A percentile compares a stretch with the other conserved stretches of the same genome.
Evolutionary conservation across 768 basidiomycete species (phyloP).

Genomic region (Atractiella rhizophila): DNA sequence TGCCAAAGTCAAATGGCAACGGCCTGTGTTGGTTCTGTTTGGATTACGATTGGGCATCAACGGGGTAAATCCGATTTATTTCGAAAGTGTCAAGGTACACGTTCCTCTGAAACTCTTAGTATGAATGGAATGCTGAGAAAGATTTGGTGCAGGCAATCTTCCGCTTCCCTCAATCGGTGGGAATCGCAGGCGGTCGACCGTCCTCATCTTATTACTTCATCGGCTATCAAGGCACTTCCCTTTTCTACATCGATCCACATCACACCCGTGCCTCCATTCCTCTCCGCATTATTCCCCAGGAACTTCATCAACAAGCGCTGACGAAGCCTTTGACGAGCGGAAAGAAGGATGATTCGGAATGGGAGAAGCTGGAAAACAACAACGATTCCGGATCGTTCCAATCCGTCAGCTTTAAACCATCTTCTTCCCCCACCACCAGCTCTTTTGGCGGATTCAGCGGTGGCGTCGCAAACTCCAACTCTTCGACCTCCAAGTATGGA

Average conservation of each 20-base stretch:
- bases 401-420: conserved; percentile 2
- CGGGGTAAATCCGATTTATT: conserved; percentile 83
- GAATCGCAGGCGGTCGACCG: conserved; percentile 86
- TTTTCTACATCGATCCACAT: conserved; percentile 31
- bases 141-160: conserved; percentile 38
- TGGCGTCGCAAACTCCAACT: conserved; percentile 24
- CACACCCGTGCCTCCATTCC: conserved; percentile 46
- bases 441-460: not conserved
- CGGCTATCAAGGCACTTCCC: conserved; percentile 61
- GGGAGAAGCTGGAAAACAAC: not conserved
- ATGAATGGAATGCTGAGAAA: not conserved
- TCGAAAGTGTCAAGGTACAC: conserved; percentile 51
- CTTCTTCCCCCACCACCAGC: conserved; percentile 19
- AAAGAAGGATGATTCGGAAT: not conserved
- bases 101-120: not conserved
- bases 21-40: conserved; percentile 61
- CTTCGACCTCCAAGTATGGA: conserved; percentile 14
- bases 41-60: conserved; percentile 71
- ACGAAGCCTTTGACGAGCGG: not conserved
- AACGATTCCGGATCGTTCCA: not conserved
- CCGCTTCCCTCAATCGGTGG: conserved; percentile 81
- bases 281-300: conserved; percentile 21
- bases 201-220: conserved; percentile 98
- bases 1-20: conserved; percentile 54
- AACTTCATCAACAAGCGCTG: not conserved